Conservation (phyloP, 176 grass and related monocot species). For the Cenchrus fungigraminus region DNA sequence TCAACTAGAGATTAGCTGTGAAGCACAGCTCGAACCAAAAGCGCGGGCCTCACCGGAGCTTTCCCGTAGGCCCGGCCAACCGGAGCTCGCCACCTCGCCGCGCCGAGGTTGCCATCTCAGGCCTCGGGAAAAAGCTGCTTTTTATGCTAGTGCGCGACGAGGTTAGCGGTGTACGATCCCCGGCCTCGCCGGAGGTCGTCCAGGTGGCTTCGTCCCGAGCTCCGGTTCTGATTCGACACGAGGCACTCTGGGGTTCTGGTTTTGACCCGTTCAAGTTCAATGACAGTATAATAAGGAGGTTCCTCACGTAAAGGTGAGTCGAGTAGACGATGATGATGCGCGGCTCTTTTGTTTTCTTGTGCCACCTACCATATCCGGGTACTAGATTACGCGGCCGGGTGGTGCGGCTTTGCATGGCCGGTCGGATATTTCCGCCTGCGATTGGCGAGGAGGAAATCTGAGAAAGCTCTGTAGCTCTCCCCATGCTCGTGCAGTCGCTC, state of each 20-base stretch:
- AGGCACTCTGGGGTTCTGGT: neutral
- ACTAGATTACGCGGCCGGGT: constrained; percentile 29
- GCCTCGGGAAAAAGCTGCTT: constrained; percentile 25
- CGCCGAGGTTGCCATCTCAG: neutral
- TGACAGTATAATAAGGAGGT: constrained; percentile 32
- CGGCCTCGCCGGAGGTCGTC: neutral
- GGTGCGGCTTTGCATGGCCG: neutral
- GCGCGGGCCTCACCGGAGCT: constrained; percentile 1
- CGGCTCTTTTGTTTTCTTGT: constrained; percentile 31
- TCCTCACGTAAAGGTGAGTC: constrained; percentile 28
- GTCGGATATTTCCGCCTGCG: constrained; percentile 30
- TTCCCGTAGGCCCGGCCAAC: constrained; percentile 29
- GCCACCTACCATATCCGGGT: constrained; percentile 39
- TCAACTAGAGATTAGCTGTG: constrained; percentile 75
- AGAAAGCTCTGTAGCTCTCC: neutral
- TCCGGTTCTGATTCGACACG: neutral
- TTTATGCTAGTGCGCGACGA: constrained; percentile 46
- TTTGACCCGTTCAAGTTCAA: constrained; percentile 44
- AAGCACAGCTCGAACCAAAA: constrained; percentile 42
- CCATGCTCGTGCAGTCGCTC: neutral
- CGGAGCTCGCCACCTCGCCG: constrained; percentile 39
- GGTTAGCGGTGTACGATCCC: constrained; percentile 28
- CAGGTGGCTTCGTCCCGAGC: constrained; percentile 23
- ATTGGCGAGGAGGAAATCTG: neutral
- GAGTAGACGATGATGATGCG: constrained; percentile 27